Percentiles rank a stretch among this genome's conserved stretches.
Conservation (phyloP, 2,329 filamentous ascomycete genomes). For the Aureobasidium leucospermi region DNA sequence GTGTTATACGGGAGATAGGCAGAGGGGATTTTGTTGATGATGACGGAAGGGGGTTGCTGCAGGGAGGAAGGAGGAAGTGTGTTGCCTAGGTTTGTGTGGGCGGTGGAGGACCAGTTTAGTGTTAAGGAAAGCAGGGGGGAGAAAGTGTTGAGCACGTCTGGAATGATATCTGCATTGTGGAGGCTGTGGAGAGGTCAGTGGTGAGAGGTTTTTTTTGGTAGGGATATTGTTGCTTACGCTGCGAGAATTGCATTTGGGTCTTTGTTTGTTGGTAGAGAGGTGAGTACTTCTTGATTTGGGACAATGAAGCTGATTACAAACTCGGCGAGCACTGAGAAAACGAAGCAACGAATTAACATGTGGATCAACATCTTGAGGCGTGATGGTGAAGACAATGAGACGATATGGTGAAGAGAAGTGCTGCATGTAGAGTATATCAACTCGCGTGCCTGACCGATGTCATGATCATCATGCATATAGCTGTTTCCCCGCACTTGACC, state of each 20-base stretch:
- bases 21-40: slow-evolving; percentile 12
- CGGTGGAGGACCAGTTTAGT: slow-evolving; percentile 40
- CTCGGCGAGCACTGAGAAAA: background rate
- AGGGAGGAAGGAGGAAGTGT: slow-evolving; percentile 40
- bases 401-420: background rate
- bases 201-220: too few relatives aligned
- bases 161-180: slow-evolving; percentile 22
- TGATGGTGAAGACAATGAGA: too few relatives aligned
- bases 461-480: background rate
- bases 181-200: background rate
- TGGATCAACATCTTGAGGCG: background rate
- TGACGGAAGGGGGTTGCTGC: slow-evolving; percentile 35
- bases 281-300: background rate
- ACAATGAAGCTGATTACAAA: background rate
- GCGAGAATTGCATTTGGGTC: background rate
- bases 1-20: background rate
- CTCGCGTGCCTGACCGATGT: background rate
- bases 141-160: slow-evolving; percentile 52
- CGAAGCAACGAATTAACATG: background rate
- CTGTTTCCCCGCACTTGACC: background rate
- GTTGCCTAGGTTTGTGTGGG: slow-evolving; percentile 47
- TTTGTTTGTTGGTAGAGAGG: background rate
- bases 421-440: background rate
- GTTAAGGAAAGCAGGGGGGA: slow-evolving; percentile 45
- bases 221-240: background rate